Evolutionary conservation across 805 yeast species (phyloP).

Genomic region (Nakazawaea ishiwadae): DNA sequence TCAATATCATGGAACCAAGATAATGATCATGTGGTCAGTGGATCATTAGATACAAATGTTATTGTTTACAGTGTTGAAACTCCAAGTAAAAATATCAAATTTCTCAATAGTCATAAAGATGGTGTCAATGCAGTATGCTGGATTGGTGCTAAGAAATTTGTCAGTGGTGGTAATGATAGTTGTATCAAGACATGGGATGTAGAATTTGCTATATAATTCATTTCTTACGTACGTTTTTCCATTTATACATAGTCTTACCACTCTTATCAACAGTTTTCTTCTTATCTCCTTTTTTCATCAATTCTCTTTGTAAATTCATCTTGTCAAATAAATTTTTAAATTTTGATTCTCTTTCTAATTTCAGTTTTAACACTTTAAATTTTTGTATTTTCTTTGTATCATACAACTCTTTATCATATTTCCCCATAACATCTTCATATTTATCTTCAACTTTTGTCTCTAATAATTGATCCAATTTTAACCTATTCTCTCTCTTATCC

Average conservation of each 20-base stretch:
- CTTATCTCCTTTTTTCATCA: conserved; percentile 87
- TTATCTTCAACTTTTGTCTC: conserved; percentile 23
- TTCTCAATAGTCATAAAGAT: conserved; percentile 78
- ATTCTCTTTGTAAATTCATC: conserved; percentile 75
- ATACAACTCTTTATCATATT: conserved; percentile 21
- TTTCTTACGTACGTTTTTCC: conserved; percentile 76
- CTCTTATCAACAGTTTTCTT: conserved; percentile 63
- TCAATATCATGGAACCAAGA: conserved; percentile 77
- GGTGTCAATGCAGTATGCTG: conserved; percentile 79
- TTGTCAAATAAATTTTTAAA: conserved; percentile 63
- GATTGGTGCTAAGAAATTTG: conserved; percentile 43
- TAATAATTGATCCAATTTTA: conserved; percentile 56
- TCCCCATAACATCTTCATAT: conserved; percentile 21
- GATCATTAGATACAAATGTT: conserved; percentile 79
- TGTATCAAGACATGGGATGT: conserved; percentile 71
- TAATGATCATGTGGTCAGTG: conserved; percentile 69
- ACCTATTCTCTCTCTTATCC: conserved; percentile 64
- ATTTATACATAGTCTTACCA: conserved; percentile 73
- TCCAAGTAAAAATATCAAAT: conserved; percentile 74
- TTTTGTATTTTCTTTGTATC: conserved; percentile 48
- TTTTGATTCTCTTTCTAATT: conserved; percentile 67
- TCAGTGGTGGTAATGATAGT: conserved; percentile 79
- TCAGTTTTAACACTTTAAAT: conserved; percentile 52
- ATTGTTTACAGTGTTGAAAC: conserved; percentile 73
- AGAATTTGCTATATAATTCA: conserved; percentile 16